Base-by-base conservation (phyloP, 139 green algal species). In the Coelastrella sp. region DNA sequence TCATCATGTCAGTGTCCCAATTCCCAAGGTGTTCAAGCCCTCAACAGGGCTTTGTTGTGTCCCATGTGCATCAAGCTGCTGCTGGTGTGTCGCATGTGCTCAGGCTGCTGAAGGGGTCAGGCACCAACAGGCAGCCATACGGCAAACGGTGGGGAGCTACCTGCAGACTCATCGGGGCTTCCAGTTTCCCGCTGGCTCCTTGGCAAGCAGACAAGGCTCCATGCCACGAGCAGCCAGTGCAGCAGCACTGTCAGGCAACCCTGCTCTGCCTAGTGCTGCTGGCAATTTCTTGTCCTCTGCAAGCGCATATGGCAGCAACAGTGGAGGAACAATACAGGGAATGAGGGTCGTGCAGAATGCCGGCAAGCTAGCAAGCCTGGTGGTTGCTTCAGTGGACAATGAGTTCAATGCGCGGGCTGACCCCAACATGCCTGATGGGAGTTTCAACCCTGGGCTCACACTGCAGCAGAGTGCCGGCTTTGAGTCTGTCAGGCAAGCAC, bases 401-500 rank as follows among this genome's bases (percentile, higher is more conserved):
- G 61, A 24, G 79, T 85, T 63, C n/a, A 68, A 68, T 22, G 25
- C 82, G 22, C 6, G 27, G 4, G 63, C 82, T 87, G 61, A 63
- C 17, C n/a, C 63, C 10, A 87, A 87, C 63, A 87, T 87, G 82
- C 25, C 63, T 6, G 63, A 78, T 78, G 82, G 82, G 9, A 87
- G 61, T 25, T 87, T 87, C 63, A 87, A 87, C 25, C 82, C 82
- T 8, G 63, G 19, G 10, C 63, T 91, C 63, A 82, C 78, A 15
- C n/a, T 91, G 78, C 63, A 74, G 63, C 63, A 87, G 79, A 82
- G 25, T 59, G 78, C 78, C 0, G 35, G 58, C 3, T 86, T 80
- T 85, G 58, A 84, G 17, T 61, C 81, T 49, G 82, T 9, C 7
- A 11, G 65, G 49, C 57, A 89, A 14, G 89, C 89, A n/a, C 58